Conservation (phyloP, 345 rosid species). For the Eutrema japonicum region DNA sequence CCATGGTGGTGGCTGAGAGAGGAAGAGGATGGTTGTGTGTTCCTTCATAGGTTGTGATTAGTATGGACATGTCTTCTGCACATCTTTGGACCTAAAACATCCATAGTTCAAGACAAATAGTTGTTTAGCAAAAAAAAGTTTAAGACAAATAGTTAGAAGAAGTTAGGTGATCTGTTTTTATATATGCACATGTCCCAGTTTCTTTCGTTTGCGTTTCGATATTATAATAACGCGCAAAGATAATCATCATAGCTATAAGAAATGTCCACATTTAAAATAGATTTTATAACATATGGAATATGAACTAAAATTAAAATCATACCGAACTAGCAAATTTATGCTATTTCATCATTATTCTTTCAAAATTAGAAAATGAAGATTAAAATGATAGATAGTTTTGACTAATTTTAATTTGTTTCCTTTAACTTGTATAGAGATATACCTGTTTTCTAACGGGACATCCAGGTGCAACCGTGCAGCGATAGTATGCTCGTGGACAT, state of each 20-base stretch:
- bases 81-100: constrained; percentile 73
- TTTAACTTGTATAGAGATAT: background rate
- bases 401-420: background rate
- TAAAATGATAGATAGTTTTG: background rate
- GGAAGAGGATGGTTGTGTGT: constrained; percentile 77
- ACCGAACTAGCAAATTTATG: background rate
- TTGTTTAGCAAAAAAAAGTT: background rate
- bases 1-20: constrained; percentile 76
- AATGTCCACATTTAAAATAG: background rate
- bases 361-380: constrained; percentile 2
- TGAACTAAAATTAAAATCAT: background rate
- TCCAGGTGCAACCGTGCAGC: constrained; percentile 76
- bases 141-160: background rate
- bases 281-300: background rate
- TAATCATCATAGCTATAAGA: background rate
- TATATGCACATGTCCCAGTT: background rate
- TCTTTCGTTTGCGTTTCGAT: background rate
- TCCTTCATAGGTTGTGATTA: constrained; percentile 84
- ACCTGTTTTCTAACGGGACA: constrained; percentile 97
- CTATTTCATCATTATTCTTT: background rate
- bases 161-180: background rate
- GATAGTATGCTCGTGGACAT: constrained; percentile 91
- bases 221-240: background rate
- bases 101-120: background rate
- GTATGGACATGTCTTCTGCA: constrained; percentile 69